phyloP scores from a whole-genome alignment of 176 grass and related monocot species.

The Metroxylon sagu region DNA sequence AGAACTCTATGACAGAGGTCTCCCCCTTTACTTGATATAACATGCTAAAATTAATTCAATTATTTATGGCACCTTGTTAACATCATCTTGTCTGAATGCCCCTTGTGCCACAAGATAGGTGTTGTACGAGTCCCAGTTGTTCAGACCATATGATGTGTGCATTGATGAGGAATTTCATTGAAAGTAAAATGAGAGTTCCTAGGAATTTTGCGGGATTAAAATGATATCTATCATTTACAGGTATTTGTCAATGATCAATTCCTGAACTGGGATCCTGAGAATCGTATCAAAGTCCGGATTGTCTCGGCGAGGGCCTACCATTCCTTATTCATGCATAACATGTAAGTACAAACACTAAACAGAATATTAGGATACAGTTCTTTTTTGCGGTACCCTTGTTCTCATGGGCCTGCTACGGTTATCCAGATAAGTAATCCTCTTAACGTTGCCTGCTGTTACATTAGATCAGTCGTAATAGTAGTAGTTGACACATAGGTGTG shows the following conservation, averaged over 20 bases:
- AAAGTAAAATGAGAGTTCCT: no score
- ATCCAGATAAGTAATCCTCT: constrained; percentile 68
- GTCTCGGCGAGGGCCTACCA: constrained; percentile 95
- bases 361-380: constrained; percentile 9
- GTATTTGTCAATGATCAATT: constrained; percentile 98
- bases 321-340: constrained; percentile 99
- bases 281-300: constrained; percentile 94
- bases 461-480: constrained; percentile 4
- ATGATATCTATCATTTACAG: constrained; percentile 9
- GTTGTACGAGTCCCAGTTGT: no score
- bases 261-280: constrained; percentile 95
- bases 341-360: constrained; percentile 54
- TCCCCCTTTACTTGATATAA: no score
- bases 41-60: no score
- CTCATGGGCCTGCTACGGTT: constrained; percentile 16
- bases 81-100: no score
- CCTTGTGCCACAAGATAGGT: no score
- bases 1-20: no score
- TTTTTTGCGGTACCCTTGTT: constrained; percentile 12
- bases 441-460: constrained; percentile 26
- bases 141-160: no score
- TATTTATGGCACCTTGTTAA: no score
- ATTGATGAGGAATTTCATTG: no score
- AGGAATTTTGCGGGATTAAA: no score
- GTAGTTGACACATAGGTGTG: constrained; percentile 2